Conservation (phyloP, 768 basidiomycete species). For the Suillus weaverae region DNA sequence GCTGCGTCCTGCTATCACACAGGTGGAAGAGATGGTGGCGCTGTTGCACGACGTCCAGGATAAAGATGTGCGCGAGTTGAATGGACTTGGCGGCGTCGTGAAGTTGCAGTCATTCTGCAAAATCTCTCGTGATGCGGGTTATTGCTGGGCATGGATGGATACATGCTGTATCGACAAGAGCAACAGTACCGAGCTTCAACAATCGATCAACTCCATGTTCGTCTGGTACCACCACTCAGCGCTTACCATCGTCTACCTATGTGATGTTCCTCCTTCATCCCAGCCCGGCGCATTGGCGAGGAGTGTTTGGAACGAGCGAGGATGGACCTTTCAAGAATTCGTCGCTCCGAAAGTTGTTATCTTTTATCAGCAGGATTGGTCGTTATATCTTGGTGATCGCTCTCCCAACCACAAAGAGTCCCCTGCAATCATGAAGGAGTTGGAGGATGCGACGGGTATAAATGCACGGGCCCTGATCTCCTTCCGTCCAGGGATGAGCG, state of each 20-base stretch:
- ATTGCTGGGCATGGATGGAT: background rate
- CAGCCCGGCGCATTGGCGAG: background rate
- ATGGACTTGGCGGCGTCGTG: background rate
- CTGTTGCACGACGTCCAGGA: background rate
- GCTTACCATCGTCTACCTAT: no score
- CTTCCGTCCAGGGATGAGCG: background rate
- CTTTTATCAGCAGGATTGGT: background rate
- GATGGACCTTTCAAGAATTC: conserved; percentile 10
- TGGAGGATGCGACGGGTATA: background rate
- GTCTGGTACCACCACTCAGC: no score
- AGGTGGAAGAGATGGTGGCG: background rate
- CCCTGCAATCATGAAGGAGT: background rate
- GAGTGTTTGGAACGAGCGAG: conserved; percentile 5
- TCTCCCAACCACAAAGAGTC: background rate
- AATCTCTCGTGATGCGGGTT: no score
- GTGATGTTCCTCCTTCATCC: background rate
- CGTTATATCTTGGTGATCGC: background rate
- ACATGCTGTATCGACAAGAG: conserved; percentile 14
- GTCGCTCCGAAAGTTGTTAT: conserved; percentile 5
- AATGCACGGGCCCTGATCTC: background rate
- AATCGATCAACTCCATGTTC: conserved; percentile 18
- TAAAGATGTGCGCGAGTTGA: background rate
- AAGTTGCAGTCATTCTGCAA: background rate
- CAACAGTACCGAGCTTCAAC: conserved; percentile 14
- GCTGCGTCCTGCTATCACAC: background rate